Conservation (phyloP, 2,329 filamentous ascomycete species). For the Fusarium irregulare region DNA sequence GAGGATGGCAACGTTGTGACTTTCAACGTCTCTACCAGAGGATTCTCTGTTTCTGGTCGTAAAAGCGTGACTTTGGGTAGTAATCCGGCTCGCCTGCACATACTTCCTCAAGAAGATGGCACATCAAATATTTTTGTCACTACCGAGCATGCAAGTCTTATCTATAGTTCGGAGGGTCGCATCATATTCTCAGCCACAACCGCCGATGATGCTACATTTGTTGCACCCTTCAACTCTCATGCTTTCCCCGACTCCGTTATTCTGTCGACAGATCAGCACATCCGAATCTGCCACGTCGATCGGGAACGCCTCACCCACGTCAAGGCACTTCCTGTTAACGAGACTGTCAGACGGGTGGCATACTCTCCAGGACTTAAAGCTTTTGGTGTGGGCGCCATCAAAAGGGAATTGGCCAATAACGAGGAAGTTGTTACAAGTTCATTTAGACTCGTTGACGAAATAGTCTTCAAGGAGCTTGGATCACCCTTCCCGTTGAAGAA, state of each 20-base stretch:
- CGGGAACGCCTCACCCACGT: constrained; percentile 89
- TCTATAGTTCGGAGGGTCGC: constrained; percentile 88
- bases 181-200: constrained; percentile 95
- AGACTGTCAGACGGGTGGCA: constrained; percentile 87
- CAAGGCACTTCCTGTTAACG: constrained; percentile 78
- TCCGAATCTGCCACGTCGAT: constrained; percentile 86
- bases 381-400: constrained; percentile 89
- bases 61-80: constrained; percentile 89
- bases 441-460: constrained; percentile 92
- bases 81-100: constrained; percentile 83
- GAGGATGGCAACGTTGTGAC: constrained; percentile 92
- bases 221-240: constrained; percentile 84
- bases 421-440: constrained; percentile 81
- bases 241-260: constrained; percentile 85
- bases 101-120: constrained; percentile 75
- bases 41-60: constrained; percentile 74
- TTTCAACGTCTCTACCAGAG: constrained; percentile 74
- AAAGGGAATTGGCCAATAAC: constrained; percentile 75
- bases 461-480: constrained; percentile 82
- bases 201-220: constrained; percentile 82
- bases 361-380: constrained; percentile 83
- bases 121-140: constrained; percentile 89
- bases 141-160: constrained; percentile 92
- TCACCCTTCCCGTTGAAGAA: constrained; percentile 71
- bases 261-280: constrained; percentile 78